phyloP scores from a whole-genome alignment of 1,139 yeast species.

The Pichia sp. region DNA sequence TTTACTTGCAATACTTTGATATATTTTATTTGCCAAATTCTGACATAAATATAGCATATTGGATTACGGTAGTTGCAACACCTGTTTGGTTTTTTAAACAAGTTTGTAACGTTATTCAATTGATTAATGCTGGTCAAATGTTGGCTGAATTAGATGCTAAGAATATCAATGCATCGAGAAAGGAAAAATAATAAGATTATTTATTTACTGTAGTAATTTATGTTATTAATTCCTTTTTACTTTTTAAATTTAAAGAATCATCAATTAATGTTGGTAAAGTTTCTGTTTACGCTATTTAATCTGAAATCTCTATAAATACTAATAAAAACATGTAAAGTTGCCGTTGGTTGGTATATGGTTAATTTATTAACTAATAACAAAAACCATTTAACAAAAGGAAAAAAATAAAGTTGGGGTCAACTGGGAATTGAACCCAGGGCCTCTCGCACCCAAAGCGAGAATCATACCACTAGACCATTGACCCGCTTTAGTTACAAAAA shows the following conservation, averaged over 20 bases:
- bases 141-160: slow-evolving; percentile 79
- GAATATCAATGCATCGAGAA: slow-evolving; percentile 29
- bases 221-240: neutral
- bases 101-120: slow-evolving; percentile 80
- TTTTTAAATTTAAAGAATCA: no score
- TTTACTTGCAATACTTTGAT: slow-evolving; percentile 69
- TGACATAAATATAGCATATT: slow-evolving; percentile 59
- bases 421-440: slow-evolving; percentile 33
- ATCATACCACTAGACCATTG: slow-evolving; percentile 39
- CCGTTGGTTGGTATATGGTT: no score
- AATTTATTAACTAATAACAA: neutral
- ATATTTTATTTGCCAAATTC: slow-evolving; percentile 32
- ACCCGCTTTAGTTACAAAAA: no score
- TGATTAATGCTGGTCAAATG: slow-evolving; percentile 75
- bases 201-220: neutral
- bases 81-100: slow-evolving; percentile 94
- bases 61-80: slow-evolving; percentile 56
- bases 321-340: no score
- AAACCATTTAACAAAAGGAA: neutral
- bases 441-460: slow-evolving; percentile 45
- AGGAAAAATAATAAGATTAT: neutral
- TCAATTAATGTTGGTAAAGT: no score
- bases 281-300: no score
- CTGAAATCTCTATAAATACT: no score
- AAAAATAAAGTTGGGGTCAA: slow-evolving; percentile 22